Evolutionary conservation across 306 rosid genomes (phyloP).

Genomic region (Ochetophila trinervis): DNA sequence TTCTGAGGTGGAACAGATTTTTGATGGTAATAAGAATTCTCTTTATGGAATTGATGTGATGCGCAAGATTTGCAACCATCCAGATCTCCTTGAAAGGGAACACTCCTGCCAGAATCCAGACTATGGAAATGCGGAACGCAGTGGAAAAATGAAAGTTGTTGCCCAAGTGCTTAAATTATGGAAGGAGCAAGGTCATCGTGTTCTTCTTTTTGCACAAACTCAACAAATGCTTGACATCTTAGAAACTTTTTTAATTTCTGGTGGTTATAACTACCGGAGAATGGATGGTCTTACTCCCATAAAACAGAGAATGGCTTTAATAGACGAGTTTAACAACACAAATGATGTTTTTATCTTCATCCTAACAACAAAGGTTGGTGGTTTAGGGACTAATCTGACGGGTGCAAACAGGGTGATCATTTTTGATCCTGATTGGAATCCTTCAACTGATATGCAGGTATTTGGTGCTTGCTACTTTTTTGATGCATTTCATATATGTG

Average conservation of each 20-base stretch:
- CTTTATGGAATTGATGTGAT: conserved; percentile 93
- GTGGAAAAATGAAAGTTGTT: conserved; percentile 95
- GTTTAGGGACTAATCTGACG: conserved; percentile 92
- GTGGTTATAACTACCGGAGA: conserved; percentile 72
- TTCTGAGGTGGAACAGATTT: conserved; percentile 88
- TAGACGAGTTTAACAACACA: conserved; percentile 87
- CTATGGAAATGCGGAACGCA: conserved; percentile 90
- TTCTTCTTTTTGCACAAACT: conserved; percentile 88
- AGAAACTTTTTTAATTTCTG: conserved; percentile 54
- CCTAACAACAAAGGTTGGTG: conserved; percentile 96
- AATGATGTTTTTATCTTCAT: conserved; percentile 73
- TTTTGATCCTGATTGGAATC: conserved; percentile 97
- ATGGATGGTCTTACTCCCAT: conserved; percentile 94
- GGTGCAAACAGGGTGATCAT: conserved; percentile 95
- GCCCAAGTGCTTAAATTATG: conserved; percentile 90
- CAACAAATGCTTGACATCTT: conserved; percentile 96
- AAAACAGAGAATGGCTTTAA: conserved; percentile 93
- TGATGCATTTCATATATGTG: background rate
- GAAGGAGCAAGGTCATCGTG: conserved; percentile 97
- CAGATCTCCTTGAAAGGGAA: conserved; percentile 97
- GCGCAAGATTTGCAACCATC: conserved; percentile 98
- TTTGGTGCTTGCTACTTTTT: conserved; percentile 1
- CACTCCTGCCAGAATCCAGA: conserved; percentile 74
- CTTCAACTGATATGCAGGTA: conserved; percentile 97
- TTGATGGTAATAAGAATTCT: conserved; percentile 82